phyloP scores from a whole-genome alignment of 129 eudicot species.

The Mikania micrantha region DNA sequence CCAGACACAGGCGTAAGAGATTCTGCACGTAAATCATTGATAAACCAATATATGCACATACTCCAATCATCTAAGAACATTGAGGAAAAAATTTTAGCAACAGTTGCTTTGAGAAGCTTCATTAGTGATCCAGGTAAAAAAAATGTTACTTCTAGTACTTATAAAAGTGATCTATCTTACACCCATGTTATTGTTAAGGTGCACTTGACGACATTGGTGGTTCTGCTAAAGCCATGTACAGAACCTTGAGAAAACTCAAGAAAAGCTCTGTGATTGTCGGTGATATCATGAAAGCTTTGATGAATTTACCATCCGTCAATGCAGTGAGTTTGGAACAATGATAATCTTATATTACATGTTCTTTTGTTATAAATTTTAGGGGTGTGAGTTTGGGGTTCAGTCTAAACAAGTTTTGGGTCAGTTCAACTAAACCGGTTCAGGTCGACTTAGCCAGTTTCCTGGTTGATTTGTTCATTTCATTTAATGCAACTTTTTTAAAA shows the following conservation, averaged over 20 bases:
- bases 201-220: conserved; percentile 59
- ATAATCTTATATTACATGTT: background rate
- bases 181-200: conserved; percentile 24
- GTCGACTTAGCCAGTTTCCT: no score
- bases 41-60: conserved; percentile 54
- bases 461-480: no score
- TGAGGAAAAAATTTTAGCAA: conserved; percentile 68
- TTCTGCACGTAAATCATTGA: conserved; percentile 51
- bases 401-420: no score
- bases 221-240: conserved; percentile 63
- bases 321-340: conserved; percentile 40
- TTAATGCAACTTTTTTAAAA: background rate
- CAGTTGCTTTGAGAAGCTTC: conserved; percentile 70
- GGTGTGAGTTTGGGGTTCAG: no score
- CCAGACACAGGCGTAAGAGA: conserved; percentile 69
- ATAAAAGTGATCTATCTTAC: conserved; percentile 6
- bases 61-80: conserved; percentile 65
- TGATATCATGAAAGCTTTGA: conserved; percentile 63
- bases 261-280: conserved; percentile 43
- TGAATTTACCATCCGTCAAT: conserved; percentile 59
- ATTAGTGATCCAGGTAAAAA: conserved; percentile 56
- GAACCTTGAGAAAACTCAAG: conserved; percentile 58
- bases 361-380: background rate
- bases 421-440: no score
- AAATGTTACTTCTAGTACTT: background rate